phyloP scores from a whole-genome alignment of 192 early-diverging fungal genomes.

The Phlyctochytrium arcticum region DNA sequence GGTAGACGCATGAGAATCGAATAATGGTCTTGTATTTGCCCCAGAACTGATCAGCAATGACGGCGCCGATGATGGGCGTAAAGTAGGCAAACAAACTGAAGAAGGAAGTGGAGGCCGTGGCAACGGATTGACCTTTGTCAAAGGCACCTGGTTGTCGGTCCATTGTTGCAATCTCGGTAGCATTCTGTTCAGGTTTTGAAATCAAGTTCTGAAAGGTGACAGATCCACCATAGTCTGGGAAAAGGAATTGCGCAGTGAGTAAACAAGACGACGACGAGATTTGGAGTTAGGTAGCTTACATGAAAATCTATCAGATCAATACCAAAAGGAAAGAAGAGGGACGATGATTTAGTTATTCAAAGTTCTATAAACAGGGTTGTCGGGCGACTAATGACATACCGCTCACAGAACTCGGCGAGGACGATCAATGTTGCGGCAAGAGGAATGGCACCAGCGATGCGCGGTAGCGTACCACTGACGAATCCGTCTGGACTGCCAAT shows the following conservation, averaged over 20 bases:
- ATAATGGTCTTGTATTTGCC: slow-evolving; percentile 52
- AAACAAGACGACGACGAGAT: not conserved
- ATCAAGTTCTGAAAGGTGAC: slow-evolving; percentile 15
- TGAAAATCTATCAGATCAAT: not conserved
- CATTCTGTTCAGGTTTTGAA: not conserved
- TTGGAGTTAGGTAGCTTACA: not conserved
- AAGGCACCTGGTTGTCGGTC: not conserved
- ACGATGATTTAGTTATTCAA: not conserved
- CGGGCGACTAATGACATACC: slow-evolving; percentile 40
- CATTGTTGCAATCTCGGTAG: not conserved
- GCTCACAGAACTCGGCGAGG: slow-evolving; percentile 37
- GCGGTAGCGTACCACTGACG: not conserved
- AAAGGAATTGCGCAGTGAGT: not conserved
- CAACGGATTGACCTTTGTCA: not conserved
- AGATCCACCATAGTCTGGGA: slow-evolving; percentile 38
- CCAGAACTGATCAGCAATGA: slow-evolving; percentile 52
- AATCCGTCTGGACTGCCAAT: slow-evolving; percentile 4
- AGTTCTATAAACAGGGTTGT: not conserved
- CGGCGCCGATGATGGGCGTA: slow-evolving; percentile 50
- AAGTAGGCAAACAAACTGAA: slow-evolving; percentile 36
- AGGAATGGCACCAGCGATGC: slow-evolving; percentile 8
- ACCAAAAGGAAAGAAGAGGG: not conserved
- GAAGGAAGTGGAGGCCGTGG: slow-evolving; percentile 29
- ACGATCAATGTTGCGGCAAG: slow-evolving; percentile 17
- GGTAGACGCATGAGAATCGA: slow-evolving; percentile 29